Evolutionary conservation across 495 filamentous ascomycete species (phyloP), one percentile per base, ranked within the genome.

Genomic region (Ramalina intermedia): DNA sequence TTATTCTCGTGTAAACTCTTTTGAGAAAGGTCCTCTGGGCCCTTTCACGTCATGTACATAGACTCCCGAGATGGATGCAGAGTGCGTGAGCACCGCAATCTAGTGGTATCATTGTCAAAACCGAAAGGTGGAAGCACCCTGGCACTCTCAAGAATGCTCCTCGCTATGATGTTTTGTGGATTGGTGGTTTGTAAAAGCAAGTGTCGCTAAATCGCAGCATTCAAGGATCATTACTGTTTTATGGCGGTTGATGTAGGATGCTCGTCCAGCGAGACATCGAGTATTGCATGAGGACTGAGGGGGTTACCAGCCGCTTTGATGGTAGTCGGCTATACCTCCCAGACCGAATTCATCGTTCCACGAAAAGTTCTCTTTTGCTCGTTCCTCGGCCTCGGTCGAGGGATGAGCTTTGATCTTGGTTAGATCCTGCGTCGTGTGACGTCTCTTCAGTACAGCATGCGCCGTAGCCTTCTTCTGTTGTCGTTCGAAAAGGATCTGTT

Each of bases 391-490:
- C 0, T 56, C 61, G 5, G 29, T 33, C 29, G 29, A 9, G 2
- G 86, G 87, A 53, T 83, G 86, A 49, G 88, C 79, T 60, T 84
- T 77, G 8, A 94, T 71, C 59, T 88, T 87, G 41, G 83, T 82
- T 48, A 94, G 74, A 55, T 94, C 87, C 52, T 91, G 84, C 9
- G 91, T 81, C 5, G 91, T 96, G 61, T 96, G 91, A 52, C 87
- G 72, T 36, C 93, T 79, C 69, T 96, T 94, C 51, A 94, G 69
- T 49, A 89, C 86, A 5, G 90, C 88, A 51, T 84, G 84, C 48
- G 84, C 82, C 4, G 87, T 94, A 27, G 84, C 81, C 50, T 84
- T 85, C 76, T 90, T 94, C 70, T 89, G 84, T 57, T 89, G 83
- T 21, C 85, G 82, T 57, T 90, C 85, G 81, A 82, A 87, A 13